phyloP scores from a whole-genome alignment of 75 land plant genomes.

The Selaginella moellendorffii region DNA sequence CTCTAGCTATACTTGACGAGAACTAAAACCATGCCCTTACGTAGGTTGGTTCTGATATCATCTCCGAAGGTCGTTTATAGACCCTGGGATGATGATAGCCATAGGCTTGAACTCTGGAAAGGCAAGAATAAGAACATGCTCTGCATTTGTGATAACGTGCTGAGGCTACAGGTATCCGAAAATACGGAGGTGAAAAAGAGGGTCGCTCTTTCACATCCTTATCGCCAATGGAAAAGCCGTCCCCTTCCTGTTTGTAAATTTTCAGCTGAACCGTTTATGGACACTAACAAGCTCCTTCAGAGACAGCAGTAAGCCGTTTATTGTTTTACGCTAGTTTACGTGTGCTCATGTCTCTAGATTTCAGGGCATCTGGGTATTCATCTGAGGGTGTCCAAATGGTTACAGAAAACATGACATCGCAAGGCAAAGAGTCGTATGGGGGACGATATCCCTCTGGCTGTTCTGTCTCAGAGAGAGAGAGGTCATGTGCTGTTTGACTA shows the following conservation, averaged over 20 bases:
- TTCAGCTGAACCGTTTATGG: slow-evolving; percentile 38
- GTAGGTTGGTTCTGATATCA: slow-evolving; percentile 56
- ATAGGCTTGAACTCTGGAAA: slow-evolving; percentile 77
- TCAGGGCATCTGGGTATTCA: slow-evolving; percentile 95
- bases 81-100: slow-evolving; percentile 98
- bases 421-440: slow-evolving; percentile 99
- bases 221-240: slow-evolving; percentile 63
- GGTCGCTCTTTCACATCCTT: slow-evolving; percentile 67
- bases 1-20: not conserved
- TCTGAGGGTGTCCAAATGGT: slow-evolving; percentile 99
- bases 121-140: slow-evolving; percentile 30
- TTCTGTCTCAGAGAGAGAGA: slow-evolving; percentile 62
- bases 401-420: slow-evolving; percentile 87
- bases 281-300: slow-evolving; percentile 56
- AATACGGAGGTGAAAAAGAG: slow-evolving; percentile 93
- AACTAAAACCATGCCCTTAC: not conserved
- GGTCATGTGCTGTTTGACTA: slow-evolving; percentile 90
- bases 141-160: not conserved
- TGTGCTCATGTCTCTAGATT: no score
- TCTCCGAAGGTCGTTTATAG: slow-evolving; percentile 83
- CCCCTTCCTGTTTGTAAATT: slow-evolving; percentile 46
- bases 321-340: no score
- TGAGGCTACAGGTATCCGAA: slow-evolving; percentile 61
- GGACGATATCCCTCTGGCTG: slow-evolving; percentile 91
- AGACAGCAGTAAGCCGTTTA: slow-evolving; percentile 63